Evolutionary conservation across 495 filamentous ascomycete species (phyloP).

Genomic region (Chlorociboria aeruginascens): DNA sequence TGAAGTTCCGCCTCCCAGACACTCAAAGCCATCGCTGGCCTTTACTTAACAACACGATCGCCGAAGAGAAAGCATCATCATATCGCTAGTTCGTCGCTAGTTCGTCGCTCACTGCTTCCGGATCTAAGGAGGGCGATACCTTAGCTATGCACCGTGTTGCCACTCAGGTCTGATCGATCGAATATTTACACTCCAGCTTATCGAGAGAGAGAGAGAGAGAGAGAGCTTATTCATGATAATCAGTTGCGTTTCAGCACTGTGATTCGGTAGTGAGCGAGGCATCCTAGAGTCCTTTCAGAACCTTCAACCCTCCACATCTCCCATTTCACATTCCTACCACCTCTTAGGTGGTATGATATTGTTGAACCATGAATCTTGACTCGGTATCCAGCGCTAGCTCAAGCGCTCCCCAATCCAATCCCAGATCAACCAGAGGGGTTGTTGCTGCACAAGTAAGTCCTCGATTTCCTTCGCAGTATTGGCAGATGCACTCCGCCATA

Average conservation of each 20-base stretch:
- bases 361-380: conserved; percentile 7
- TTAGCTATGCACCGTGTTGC: background rate
- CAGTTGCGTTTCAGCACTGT: no score
- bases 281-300: no score
- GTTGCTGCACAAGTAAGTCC: conserved; percentile 9
- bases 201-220: background rate
- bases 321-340: background rate
- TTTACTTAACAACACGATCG: background rate
- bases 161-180: background rate
- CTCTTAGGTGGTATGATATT: background rate
- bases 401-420: background rate
- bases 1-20: background rate
- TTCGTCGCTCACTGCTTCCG: no score
- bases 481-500: background rate
- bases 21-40: background rate
- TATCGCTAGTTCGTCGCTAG: no score
- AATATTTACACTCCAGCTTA: background rate
- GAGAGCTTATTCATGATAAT: no score
- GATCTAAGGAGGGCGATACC: no score
- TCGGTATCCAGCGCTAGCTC: conserved; percentile 7
- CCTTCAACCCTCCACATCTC: no score
- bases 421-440: conserved; percentile 1
- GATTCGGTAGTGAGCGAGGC: no score
- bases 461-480: background rate
- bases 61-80: background rate